These are phyloP conservation scores for Botrytis hyacinthi DNA, from an alignment of 2,329 filamentous ascomycete genomes.

Conservation along the genomic window DNA sequence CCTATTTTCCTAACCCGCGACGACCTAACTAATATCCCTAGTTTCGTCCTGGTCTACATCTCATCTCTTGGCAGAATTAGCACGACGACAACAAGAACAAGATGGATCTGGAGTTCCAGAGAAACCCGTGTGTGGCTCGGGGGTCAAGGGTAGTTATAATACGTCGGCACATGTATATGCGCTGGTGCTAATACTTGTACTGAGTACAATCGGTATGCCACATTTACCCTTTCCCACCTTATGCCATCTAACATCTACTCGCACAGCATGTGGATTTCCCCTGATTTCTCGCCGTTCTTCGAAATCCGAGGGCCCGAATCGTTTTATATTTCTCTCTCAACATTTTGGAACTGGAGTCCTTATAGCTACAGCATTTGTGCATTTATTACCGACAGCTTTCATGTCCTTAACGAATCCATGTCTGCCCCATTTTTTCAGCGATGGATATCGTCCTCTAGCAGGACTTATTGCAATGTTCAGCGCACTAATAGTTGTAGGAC, in stretches of 20 bases:
- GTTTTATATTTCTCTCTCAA: conserved; percentile 54
- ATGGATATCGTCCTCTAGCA: conserved; percentile 75
- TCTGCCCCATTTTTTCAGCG: conserved; percentile 75
- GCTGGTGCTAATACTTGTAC: conserved; percentile 53
- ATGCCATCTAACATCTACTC: neutral
- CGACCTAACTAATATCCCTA: neutral
- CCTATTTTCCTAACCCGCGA: neutral
- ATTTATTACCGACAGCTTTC: conserved; percentile 63
- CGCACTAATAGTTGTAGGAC: conserved; percentile 75
- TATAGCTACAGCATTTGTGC: conserved; percentile 82
- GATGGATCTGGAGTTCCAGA: conserved; percentile 24
- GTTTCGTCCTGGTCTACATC: conserved; percentile 27
- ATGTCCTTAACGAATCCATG: conserved; percentile 59
- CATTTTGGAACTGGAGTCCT: conserved; percentile 81
- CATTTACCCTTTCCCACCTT: conserved; percentile 18
- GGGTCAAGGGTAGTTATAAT: conserved; percentile 50
- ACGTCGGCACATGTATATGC: conserved; percentile 55
- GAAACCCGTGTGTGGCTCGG: conserved; percentile 54
- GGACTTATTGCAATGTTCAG: conserved; percentile 80
- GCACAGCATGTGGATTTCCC: conserved; percentile 39
- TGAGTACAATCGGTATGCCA: conserved; percentile 50
- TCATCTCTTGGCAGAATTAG: conserved; percentile 49
- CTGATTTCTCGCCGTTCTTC: conserved; percentile 37
- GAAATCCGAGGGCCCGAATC: conserved; percentile 30
- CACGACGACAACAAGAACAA: conserved; percentile 47